Evolutionary conservation across 2,329 filamentous ascomycete genomes (phyloP).

Genomic region (Fusarium chaquense): DNA sequence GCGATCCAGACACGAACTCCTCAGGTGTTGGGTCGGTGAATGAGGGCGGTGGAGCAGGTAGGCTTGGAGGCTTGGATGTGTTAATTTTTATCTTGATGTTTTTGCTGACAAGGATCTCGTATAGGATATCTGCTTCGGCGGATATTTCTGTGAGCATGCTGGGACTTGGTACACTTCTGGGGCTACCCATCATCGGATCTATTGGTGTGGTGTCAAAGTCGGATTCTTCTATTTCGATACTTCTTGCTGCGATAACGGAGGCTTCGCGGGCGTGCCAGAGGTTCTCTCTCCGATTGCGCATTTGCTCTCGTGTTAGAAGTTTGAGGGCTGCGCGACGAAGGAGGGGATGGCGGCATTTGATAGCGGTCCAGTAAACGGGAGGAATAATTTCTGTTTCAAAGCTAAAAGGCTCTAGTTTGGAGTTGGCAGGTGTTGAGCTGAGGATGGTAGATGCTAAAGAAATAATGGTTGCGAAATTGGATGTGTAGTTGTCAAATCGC

Average conservation of each 20-base stretch:
- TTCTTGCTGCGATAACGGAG: conserved; percentile 50
- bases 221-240: conserved; percentile 55
- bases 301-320: conserved; percentile 51
- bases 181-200: neutral
- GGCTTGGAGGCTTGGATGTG: conserved; percentile 16
- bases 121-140: neutral
- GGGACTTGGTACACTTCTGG: neutral
- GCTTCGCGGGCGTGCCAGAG: conserved; percentile 54
- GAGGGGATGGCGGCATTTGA: conserved; percentile 57
- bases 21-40: conserved; percentile 39
- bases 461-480: conserved; percentile 55
- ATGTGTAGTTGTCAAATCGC: conserved; percentile 52
- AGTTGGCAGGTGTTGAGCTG: conserved; percentile 17
- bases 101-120: neutral
- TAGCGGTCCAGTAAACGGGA: conserved; percentile 56
- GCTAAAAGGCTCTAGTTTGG: conserved; percentile 49
- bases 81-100: conserved; percentile 27
- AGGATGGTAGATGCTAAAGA: conserved; percentile 51
- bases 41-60: conserved; percentile 12
- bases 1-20: neutral
- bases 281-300: conserved; percentile 54
- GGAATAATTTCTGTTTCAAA: conserved; percentile 59
- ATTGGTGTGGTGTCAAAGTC: neutral
- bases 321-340: conserved; percentile 55
- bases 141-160: conserved; percentile 1